Conservation (phyloP, 495 filamentous ascomycete genomes). For the Xylaria sp. region DNA sequence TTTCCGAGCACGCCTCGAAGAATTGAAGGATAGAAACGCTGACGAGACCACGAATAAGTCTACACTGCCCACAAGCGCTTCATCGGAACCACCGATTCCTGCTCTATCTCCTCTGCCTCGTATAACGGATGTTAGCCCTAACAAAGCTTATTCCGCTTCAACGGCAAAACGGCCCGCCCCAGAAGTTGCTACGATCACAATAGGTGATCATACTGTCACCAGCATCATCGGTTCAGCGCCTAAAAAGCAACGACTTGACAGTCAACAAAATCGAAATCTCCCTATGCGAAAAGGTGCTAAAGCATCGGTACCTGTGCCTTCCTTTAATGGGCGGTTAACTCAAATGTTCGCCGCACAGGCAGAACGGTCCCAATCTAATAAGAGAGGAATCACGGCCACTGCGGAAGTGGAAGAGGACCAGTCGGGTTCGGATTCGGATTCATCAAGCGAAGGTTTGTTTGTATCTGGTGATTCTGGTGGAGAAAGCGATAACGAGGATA, state of each 20-base stretch:
- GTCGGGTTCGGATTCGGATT: slow-evolving; percentile 38
- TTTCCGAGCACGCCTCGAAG: slow-evolving; percentile 35
- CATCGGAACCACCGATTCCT: slow-evolving; percentile 40
- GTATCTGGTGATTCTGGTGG: slow-evolving; percentile 41
- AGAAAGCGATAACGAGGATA: slow-evolving; percentile 26
- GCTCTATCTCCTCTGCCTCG: slow-evolving; percentile 51
- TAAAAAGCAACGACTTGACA: slow-evolving; percentile 48
- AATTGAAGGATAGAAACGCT: slow-evolving; percentile 26
- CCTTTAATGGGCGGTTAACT: slow-evolving; percentile 70
- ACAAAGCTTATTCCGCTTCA: slow-evolving; percentile 31
- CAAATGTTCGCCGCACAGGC: slow-evolving; percentile 79
- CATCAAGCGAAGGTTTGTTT: slow-evolving; percentile 44
- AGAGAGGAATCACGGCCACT: slow-evolving; percentile 33
- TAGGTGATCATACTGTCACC: slow-evolving; percentile 79
- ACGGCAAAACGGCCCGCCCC: slow-evolving; percentile 63
- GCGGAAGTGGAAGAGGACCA: slow-evolving; percentile 34
- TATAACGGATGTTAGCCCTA: slow-evolving; percentile 33
- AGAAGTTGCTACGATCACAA: slow-evolving; percentile 88
- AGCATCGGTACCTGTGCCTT: slow-evolving; percentile 44
- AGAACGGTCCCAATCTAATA: slow-evolving; percentile 39
- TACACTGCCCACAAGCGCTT: slow-evolving; percentile 16
- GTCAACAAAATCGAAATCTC: slow-evolving; percentile 21
- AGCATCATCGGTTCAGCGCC: slow-evolving; percentile 53
- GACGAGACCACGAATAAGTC: slow-evolving; percentile 11
- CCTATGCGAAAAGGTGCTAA: slow-evolving; percentile 29